Evolutionary conservation across 768 basidiomycete genomes (phyloP), one percentile per base, ranked within the genome.

Genomic region (Leccinum subgranulosum): DNA sequence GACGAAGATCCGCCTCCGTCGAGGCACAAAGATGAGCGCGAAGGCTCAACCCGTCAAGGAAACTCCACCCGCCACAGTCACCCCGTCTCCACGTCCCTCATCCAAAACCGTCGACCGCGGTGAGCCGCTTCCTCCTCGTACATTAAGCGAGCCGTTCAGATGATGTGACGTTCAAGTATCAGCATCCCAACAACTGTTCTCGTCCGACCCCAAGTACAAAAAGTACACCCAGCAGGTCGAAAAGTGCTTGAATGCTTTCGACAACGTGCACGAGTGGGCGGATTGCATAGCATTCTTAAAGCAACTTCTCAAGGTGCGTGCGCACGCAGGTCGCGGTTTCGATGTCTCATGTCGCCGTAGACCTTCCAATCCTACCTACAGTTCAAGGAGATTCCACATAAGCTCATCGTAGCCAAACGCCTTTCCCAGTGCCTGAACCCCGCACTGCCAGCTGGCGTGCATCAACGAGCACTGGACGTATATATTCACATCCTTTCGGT

Each of bases 221-320:
- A 97, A 97, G 75, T 98, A 94, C 74, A 79, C 87, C 1, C 86
- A 88, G 55, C 90, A 93, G 65, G 92, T 99, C 49, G 97, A 99
- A 70, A 89, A 88, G 74, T 93, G 91, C 64, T 79, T 99, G 49
- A 88, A 86, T 60, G 87, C 93, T 2, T 98, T 99, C 67, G 94
- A 97, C 68, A 92, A 86, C 67, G 93, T 97, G 57, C 92, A 96
- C 56, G 97, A 99, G 76, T 99, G 97, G 97, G 95, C 97, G 58
- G 97, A 99, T 76, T 98, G 94, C 72, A 98, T 97, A 69, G 88
- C 95, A 41, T 99, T 98, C 75, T 74, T 99, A 72, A 95, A 95
- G 69, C 90, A 94, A 64, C 74, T 97, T 59, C 82, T 96, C 58
- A 97, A 97, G 81, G 94, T 92, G 65, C 46, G 72, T 62, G 43